Evolutionary conservation across 768 basidiomycete genomes (phyloP).

Genomic region (Tephrocybe sp.): DNA sequence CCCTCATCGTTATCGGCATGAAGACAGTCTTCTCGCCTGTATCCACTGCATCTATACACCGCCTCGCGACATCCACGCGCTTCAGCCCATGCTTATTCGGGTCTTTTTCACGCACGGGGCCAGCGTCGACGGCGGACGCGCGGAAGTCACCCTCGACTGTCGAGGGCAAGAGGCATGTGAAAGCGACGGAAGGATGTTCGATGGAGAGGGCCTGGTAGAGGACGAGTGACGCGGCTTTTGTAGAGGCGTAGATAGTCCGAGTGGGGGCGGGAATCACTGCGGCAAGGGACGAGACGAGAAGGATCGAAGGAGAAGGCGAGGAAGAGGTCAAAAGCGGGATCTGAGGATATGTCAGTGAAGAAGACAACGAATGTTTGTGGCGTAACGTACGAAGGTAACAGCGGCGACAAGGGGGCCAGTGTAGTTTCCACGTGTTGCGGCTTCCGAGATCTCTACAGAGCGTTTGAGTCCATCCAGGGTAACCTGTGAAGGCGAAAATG

Average conservation of each 20-base stretch:
- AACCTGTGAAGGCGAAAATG: slow-evolving; percentile 36
- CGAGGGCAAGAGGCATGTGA: slow-evolving; percentile 62
- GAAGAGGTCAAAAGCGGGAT: slow-evolving; percentile 71
- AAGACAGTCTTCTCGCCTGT: slow-evolving; percentile 54
- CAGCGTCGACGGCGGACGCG: slow-evolving; percentile 71
- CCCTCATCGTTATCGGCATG: slow-evolving; percentile 47
- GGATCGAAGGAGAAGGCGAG: slow-evolving; percentile 68
- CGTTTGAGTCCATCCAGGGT: slow-evolving; percentile 57
- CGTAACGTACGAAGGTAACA: slow-evolving; percentile 62
- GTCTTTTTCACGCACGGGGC: slow-evolving; percentile 44
- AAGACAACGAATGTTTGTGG: background rate
- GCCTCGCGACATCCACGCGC: slow-evolving; percentile 55
- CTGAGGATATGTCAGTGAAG: slow-evolving; percentile 34
- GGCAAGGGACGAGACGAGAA: slow-evolving; percentile 78
- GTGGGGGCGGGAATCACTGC: slow-evolving; percentile 85
- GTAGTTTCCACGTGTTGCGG: slow-evolving; percentile 65
- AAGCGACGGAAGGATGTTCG: slow-evolving; percentile 70
- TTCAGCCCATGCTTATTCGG: slow-evolving; percentile 61
- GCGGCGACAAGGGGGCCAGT: slow-evolving; percentile 70
- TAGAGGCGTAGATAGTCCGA: slow-evolving; percentile 79
- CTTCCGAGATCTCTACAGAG: slow-evolving; percentile 54
- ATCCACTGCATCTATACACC: slow-evolving; percentile 65
- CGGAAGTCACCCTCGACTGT: slow-evolving; percentile 81
- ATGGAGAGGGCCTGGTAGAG: slow-evolving; percentile 81
- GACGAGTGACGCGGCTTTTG: slow-evolving; percentile 76